Base-by-base conservation (phyloP, 2,329 filamentous ascomycete genomes). In the Paecilomyces sp. region DNA sequence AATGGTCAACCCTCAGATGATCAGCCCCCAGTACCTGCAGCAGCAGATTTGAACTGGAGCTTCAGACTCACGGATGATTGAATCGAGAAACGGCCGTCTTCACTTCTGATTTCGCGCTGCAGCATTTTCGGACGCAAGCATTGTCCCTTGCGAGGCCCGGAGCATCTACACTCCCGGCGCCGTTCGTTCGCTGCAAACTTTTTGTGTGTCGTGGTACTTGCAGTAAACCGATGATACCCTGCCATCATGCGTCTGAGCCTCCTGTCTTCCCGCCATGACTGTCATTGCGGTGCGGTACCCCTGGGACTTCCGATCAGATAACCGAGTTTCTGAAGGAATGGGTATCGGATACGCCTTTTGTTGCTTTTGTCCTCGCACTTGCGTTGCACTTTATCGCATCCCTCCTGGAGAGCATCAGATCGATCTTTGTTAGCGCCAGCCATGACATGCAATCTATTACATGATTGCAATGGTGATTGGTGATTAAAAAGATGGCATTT, bases 1-100 rank as follows among this genome's bases (percentile, higher is more conserved):
- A n/a, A 76, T 78, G 72, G 67, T 74, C 47, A 67, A 70, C 22
- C 62, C 76, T 31, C 76, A 77, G 56, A 76, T 77, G 74, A 75
- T 78, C 55, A 69, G 74, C 12, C 74, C 76, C 54, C 76, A 77
- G 58, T 71, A 77, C 55, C 63, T 78, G 53, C 75, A 77, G 60
- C 76, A 77, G 63, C 75, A 75, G 3, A 75, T 77, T 36, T 78
- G 67, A 72, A 60, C 7, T 22, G 53, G 18, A 36, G 25, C n/a
- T 47, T 24, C 3, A 33, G 1, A 34, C 15, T 54, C 12, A 13
- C 13, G 8, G 15, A 25, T 52, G 41, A 30, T 30, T 34, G 11
- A 33, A 47, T 9, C 15, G 22, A 13, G 11, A 15, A 31, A 47
- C 33, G 22, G 28, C 25, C 25, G 15, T 53, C 36, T 15, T 18